Base-by-base conservation (phyloP, 257 asterid species). In the Eucommia ulmoides region DNA sequence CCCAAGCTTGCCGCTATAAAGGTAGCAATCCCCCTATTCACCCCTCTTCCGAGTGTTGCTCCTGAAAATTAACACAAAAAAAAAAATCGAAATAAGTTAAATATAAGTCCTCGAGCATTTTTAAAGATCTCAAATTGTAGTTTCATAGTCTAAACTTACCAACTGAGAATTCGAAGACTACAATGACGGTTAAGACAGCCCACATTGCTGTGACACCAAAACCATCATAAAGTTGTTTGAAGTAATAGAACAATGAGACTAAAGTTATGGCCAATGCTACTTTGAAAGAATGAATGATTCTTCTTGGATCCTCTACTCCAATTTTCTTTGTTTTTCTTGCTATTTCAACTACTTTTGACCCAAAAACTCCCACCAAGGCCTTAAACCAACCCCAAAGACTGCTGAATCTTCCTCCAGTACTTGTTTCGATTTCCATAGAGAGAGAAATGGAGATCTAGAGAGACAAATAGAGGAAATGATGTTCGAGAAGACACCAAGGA, bases 41-140 rank as follows among this genome's bases (percentile, higher is more conserved):
- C 59, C 35, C 74, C 77, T 66, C 65, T 76, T 23, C 89, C 89
- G 19, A 80, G 69, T 3, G 91, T 80, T 23, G 85, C 82, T 20
- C 91, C 91, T 80, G 76, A 41, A 68, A 59, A 21, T 15, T 19
- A 49, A 35, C 3, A 35, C 44, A 10, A 35, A 26, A 26, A 26
- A 12, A 26, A 26, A 26, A 26, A 26, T 4, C 12, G 12, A 26
- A 26, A 26, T 26, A 26, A 26, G 12, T 4, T 26, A 26, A 26
- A n/a, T n/a, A 26, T 26, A 12, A 26, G 38, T 6, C 12, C 8
- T 4, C 12, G 6, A 12, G 38, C 38, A 26, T 26, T 4, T 26
- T 4, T 26, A 26, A 4, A 12, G 12, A 26, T 4, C 12, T 4
- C 38, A 4, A 26, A 12, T 26, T 26, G 8, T 6, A 26, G 38